These are phyloP conservation scores for Sabuloglossum arenarium DNA, from an alignment of 495 filamentous ascomycete species.

Conservation along the genomic window DNA sequence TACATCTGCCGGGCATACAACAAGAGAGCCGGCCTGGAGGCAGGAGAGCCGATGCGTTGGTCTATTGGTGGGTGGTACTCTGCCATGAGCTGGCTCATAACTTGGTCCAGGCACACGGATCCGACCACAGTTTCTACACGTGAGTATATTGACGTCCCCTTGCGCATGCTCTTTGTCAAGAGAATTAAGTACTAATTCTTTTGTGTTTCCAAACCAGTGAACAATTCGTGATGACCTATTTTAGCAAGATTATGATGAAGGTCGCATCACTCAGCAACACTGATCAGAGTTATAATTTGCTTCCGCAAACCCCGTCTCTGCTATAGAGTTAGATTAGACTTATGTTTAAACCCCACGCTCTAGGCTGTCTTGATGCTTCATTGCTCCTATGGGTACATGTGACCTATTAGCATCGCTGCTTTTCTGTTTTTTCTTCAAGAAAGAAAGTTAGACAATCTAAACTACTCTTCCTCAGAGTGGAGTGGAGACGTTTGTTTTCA, in stretches of 20 bases:
- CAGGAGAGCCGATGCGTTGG: slow-evolving; percentile 39
- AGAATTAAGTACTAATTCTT: background rate
- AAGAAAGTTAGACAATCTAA: too few species aligned
- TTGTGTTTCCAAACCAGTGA: background rate
- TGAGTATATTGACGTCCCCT: slow-evolving; percentile 15
- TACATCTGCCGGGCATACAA: slow-evolving; percentile 35
- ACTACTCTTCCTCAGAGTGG: too few species aligned
- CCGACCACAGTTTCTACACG: slow-evolving; percentile 76
- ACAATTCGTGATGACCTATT: slow-evolving; percentile 1
- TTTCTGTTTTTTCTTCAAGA: too few species aligned
- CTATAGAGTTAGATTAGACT: too few species aligned
- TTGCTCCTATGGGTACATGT: too few species aligned
- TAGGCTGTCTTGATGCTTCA: too few species aligned
- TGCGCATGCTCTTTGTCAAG: background rate
- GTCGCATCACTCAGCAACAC: too few species aligned
- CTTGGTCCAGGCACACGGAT: slow-evolving; percentile 54
- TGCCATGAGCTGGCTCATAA: slow-evolving; percentile 95
- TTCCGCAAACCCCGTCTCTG: too few species aligned
- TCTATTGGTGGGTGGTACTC: slow-evolving; percentile 83
- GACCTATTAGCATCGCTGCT: too few species aligned
- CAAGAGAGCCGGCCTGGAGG: slow-evolving; percentile 11
- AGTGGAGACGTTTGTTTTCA: too few species aligned
- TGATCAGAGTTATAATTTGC: too few species aligned
- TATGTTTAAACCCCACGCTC: too few species aligned
- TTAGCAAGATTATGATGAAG: background rate